Conservation (phyloP, 2,329 filamentous ascomycete genomes). For the Alternaria postmessia region DNA sequence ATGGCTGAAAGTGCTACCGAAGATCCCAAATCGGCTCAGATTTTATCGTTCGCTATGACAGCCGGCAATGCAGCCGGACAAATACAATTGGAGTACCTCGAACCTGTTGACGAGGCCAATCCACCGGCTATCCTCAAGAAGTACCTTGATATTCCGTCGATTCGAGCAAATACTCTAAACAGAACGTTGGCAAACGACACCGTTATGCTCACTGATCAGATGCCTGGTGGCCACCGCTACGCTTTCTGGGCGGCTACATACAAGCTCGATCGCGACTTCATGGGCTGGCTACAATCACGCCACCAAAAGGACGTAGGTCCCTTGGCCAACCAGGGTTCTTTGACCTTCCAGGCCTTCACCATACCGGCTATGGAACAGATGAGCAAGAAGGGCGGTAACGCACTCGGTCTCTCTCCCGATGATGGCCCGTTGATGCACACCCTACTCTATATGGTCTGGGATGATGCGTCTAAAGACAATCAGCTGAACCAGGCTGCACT, state of each 20-base stretch:
- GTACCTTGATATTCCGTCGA: slow-evolving; percentile 18
- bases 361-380: slow-evolving; percentile 19
- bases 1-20: slow-evolving; percentile 19
- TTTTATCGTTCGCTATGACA: slow-evolving; percentile 32
- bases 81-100: slow-evolving; percentile 30
- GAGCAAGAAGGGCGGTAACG: slow-evolving; percentile 33
- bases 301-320: slow-evolving; percentile 25
- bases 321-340: slow-evolving; percentile 18
- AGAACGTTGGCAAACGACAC: slow-evolving; percentile 36
- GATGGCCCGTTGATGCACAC: slow-evolving; percentile 28
- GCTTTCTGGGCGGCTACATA: slow-evolving; percentile 37
- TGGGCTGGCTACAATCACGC: slow-evolving; percentile 26
- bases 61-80: slow-evolving; percentile 24
- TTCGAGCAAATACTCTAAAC: slow-evolving; percentile 15
- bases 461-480: slow-evolving; percentile 25
- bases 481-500: slow-evolving; percentile 16
- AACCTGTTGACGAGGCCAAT: slow-evolving; percentile 29
- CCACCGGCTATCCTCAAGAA: slow-evolving; percentile 20
- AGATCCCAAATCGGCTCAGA: slow-evolving; percentile 34
- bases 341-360: slow-evolving; percentile 24
- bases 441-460: slow-evolving; percentile 30
- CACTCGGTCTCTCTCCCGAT: slow-evolving; percentile 26
- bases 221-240: slow-evolving; percentile 42
- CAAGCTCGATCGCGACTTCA: slow-evolving; percentile 29
- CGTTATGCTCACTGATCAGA: slow-evolving; percentile 44